Base-by-base conservation (phyloP, 2,329 filamentous ascomycete species). In the Fusarium sp. region DNA sequence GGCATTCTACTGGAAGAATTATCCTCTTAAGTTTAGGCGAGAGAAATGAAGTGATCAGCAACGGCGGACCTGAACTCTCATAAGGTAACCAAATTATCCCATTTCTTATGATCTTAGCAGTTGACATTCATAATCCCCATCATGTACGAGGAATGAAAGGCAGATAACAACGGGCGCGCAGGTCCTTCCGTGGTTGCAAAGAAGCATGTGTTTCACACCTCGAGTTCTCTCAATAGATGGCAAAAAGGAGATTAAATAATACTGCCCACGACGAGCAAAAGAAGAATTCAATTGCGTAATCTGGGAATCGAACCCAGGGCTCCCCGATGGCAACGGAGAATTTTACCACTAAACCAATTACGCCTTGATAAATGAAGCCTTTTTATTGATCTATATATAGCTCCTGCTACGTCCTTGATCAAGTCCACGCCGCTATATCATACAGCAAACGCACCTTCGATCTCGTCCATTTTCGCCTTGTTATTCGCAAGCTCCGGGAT, bases 281-380 rank as follows among this genome's bases (percentile, higher is more conserved):
- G 2, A n/a, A 44, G 4, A 4, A 7, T 6, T 20, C 13, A 11
- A 15, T 52, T 66, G 48, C 62, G 55, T 65, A 61, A 61, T 67
- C 64, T 20, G 64, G 64, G 64, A 65, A 66, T 66, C 61, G 63
- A 66, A 62, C 59, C 54, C 58, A 62, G 58, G 58, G 58, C 58
- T 62, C 58, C 58, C 62, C 60, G 62, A 65, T 66, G 63, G 61
- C 63, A 66, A 66, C 63, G 63, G 63, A 66, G 63, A 66, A 65
- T 66, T 66, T 65, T 66, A 66, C 61, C 63, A 62, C 59, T 62
- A 62, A 62, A 52, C 49, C 49, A 52, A 52, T 52, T 52, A 52
- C 49, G 49, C 49, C 16, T 52, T 20, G 24, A 20, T 41, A 15
- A 3, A 8, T 5, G 12, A 2, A 0, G 3, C 0, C 1, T 16